Percentiles rank a stretch among this genome's conserved stretches.
Evolutionary conservation across 306 rosid species (phyloP).

Genomic region (Gleditsia sinensis): DNA sequence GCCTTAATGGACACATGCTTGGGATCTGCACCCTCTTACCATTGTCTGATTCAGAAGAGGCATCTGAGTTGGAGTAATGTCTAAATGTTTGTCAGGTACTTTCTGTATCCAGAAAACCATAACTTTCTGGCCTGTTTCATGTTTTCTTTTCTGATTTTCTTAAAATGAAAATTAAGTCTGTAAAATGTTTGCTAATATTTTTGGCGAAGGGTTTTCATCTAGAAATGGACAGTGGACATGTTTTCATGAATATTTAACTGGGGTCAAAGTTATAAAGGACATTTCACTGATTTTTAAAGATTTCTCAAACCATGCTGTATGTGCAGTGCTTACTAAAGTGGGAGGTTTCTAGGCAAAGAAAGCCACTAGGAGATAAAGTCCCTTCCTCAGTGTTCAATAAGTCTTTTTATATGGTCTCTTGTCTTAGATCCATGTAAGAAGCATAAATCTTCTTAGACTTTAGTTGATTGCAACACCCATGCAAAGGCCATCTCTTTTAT

Average conservation of each 20-base stretch:
- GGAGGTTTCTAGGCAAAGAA: background rate
- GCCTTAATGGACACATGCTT: slow-evolving; percentile 93
- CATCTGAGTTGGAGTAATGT: slow-evolving; percentile 69
- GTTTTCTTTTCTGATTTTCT: background rate
- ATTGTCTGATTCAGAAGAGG: slow-evolving; percentile 88
- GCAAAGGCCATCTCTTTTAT: background rate
- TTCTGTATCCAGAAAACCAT: slow-evolving; percentile 9
- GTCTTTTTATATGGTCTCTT: background rate
- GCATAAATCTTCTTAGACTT: background rate
- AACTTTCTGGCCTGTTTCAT: slow-evolving; percentile 11
- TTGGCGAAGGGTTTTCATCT: background rate
- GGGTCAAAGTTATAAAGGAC: too few relatives aligned
- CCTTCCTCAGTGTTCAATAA: background rate
- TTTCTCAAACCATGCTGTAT: background rate
- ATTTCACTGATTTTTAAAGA: background rate
- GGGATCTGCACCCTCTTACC: slow-evolving; percentile 92
- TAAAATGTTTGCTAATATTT: background rate
- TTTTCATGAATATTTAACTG: background rate
- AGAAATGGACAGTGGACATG: background rate
- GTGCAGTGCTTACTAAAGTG: background rate
- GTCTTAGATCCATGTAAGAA: background rate
- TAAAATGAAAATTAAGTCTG: background rate
- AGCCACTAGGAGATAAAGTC: background rate
- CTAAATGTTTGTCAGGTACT: slow-evolving; percentile 51
- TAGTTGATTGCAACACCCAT: background rate